Conservation (phyloP, 1,284 basidiomycete genomes). For the Cryptococcus sp. region DNA sequence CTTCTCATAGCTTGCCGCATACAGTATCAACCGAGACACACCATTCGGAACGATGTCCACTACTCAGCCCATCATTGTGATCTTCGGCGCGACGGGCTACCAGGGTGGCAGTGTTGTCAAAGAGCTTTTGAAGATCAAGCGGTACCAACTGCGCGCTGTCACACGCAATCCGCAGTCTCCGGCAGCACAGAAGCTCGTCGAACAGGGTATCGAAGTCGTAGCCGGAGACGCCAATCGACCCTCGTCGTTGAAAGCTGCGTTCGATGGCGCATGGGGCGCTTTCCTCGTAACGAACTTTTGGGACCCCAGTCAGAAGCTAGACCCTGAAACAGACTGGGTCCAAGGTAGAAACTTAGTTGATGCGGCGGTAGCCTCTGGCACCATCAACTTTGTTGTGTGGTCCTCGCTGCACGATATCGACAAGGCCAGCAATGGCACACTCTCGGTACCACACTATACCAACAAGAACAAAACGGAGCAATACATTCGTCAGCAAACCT, state of each 20-base stretch:
- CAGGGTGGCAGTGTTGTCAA: too few relatives aligned
- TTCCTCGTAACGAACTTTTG: slow-evolving; percentile 13
- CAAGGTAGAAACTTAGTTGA: slow-evolving; percentile 13
- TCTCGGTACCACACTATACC: slow-evolving; percentile 3
- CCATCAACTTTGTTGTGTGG: slow-evolving; percentile 2
- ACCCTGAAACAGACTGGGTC: slow-evolving; percentile 11
- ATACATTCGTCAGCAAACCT: slow-evolving; percentile 4
- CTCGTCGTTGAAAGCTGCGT: not conserved
- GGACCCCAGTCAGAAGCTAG: slow-evolving; percentile 6
- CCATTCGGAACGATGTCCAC: too few relatives aligned
- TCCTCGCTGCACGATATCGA: slow-evolving; percentile 6
- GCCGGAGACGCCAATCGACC: slow-evolving; percentile 6
- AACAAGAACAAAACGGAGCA: slow-evolving; percentile 14
- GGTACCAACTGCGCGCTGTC: not conserved
- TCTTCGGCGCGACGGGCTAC: too few relatives aligned
- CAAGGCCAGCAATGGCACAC: not conserved
- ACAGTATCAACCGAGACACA: too few relatives aligned
- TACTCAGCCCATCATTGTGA: too few relatives aligned
- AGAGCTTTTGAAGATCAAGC: too few relatives aligned
- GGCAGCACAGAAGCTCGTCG: not conserved
- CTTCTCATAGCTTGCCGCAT: too few relatives aligned
- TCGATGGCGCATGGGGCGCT: slow-evolving; percentile 10
- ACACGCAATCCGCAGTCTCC: slow-evolving; percentile 1
- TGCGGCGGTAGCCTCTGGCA: slow-evolving; percentile 5
- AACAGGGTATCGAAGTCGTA: slow-evolving; percentile 6